These are phyloP conservation scores for Xylaria sp. DNA, from an alignment of 2,329 filamentous ascomycete genomes.

Conservation along the genomic window DNA sequence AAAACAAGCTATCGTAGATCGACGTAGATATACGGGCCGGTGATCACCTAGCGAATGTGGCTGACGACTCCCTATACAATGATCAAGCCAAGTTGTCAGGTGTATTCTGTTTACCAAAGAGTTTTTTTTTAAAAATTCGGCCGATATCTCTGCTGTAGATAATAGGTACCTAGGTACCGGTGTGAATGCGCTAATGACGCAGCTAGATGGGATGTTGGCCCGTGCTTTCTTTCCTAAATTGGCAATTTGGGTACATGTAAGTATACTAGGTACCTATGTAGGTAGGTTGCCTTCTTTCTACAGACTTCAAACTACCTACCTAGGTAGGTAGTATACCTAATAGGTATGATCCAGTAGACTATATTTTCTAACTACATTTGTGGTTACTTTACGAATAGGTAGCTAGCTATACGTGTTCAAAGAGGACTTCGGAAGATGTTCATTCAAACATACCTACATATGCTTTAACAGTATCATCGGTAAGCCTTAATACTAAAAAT, in stretches of 20 bases:
- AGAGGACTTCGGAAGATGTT: no score
- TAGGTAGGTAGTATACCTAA: no score
- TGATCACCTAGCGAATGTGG: constrained; percentile 4
- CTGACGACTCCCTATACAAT: neutral
- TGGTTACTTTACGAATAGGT: no score
- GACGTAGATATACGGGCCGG: constrained; percentile 12
- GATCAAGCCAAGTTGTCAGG: neutral
- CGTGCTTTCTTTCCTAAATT: constrained; percentile 29
- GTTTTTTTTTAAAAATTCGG: constrained; percentile 21
- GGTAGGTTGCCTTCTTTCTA: no score
- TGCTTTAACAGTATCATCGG: no score
- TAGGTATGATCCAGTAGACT: no score
- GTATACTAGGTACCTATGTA: no score
- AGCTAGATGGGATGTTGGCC: constrained; percentile 13
- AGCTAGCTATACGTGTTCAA: no score
- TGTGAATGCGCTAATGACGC: constrained; percentile 22
- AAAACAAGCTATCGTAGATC: constrained; percentile 1
- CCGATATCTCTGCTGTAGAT: neutral
- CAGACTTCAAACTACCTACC: no score
- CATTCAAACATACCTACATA: no score
- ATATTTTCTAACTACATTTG: no score
- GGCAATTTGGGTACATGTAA: constrained; percentile 16
- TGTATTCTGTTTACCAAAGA: constrained; percentile 1
- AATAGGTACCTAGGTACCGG: neutral
- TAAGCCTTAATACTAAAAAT: no score